Evolutionary conservation across 2,329 filamentous ascomycete genomes (phyloP), one percentile per base, ranked within the genome.

Genomic region (Calonectria henricotiae): DNA sequence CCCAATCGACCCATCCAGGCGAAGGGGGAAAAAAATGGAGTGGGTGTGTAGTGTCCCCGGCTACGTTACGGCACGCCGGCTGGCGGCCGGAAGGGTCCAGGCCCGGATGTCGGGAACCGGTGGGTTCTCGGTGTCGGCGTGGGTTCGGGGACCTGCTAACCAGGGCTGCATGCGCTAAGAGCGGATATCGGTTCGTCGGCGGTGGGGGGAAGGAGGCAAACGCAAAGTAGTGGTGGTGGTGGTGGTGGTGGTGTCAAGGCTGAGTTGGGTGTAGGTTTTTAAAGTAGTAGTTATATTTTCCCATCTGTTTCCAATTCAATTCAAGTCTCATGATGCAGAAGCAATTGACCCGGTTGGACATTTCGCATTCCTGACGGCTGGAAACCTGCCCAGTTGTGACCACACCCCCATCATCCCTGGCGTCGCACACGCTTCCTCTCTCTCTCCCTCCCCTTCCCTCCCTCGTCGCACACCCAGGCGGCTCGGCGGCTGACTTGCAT

Each of bases 81-180:
- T 55, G 51, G 32, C 51, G 51, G 51, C 74, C 75, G 73, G 73
- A 65, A 72, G 70, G 70, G n/a, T 23, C 71, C 73, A 74, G 70
- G 73, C 39, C 43, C 67, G 67, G 67, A 65, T 69, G 67, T 69
- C 67, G 67, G 67, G 49, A 39, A 35, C 55, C 15, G 12, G 55
- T 55, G 54, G 62, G 51, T 51, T 37, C 17, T 49, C 61, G 67
- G 44, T n/a, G 12, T 27, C 47, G 61, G 27, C 20, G 46, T 65
- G 62, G 62, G 62, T 65, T 65, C 62, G 62, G 62, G 62, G 62
- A 65, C 49, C 44, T 64, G 62, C 12, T 32, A n/a, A 30, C 17
- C 35, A 32, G 41, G 41, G 32, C 39, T 44, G 32, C 20, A 64
- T 49, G 35, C 51, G 44, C 54, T 47, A 37, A 37, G 39, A 54